Evolutionary conservation across 805 yeast genomes (phyloP).

Genomic region (Yamadazyma scolyti): DNA sequence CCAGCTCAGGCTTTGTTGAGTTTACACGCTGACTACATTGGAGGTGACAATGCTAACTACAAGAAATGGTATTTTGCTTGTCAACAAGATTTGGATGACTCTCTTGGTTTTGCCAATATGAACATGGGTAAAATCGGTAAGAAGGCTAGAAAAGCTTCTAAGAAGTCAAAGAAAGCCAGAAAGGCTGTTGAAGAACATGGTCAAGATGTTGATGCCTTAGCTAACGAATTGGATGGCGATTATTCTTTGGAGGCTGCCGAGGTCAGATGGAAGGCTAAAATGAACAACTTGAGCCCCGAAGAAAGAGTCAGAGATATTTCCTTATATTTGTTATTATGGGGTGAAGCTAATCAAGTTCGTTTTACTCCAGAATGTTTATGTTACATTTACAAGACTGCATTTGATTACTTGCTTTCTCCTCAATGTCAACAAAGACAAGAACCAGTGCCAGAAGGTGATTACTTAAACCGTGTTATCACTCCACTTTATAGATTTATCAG

Average conservation of each 20-base stretch:
- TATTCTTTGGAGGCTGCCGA: conserved; percentile 81
- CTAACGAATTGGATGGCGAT: conserved; percentile 75
- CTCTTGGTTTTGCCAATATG: conserved; percentile 81
- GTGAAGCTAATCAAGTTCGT: conserved; percentile 92
- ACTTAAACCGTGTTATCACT: conserved; percentile 84
- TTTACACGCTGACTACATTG: conserved; percentile 82
- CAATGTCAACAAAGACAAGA: conserved; percentile 85
- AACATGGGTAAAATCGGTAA: conserved; percentile 69
- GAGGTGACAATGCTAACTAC: conserved; percentile 83
- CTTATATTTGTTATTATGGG: conserved; percentile 75
- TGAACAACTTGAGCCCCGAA: conserved; percentile 68
- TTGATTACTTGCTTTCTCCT: conserved; percentile 84
- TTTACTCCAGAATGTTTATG: conserved; percentile 88
- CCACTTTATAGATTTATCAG: conserved; percentile 81
- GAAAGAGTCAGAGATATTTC: conserved; percentile 80
- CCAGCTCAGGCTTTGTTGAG: conserved; percentile 83
- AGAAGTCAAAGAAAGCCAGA: conserved; percentile 75
- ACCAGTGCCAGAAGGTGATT: conserved; percentile 88
- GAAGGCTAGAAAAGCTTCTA: conserved; percentile 77
- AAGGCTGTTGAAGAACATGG: conserved; percentile 65
- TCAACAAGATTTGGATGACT: conserved; percentile 81
- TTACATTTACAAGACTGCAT: conserved; percentile 92
- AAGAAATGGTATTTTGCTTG: conserved; percentile 89
- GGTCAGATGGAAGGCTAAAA: conserved; percentile 80
- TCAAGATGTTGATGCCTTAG: conserved; percentile 57